These are phyloP conservation scores for Termitomyces sp. DNA, from an alignment of 768 basidiomycete genomes.

Conservation along the genomic window DNA sequence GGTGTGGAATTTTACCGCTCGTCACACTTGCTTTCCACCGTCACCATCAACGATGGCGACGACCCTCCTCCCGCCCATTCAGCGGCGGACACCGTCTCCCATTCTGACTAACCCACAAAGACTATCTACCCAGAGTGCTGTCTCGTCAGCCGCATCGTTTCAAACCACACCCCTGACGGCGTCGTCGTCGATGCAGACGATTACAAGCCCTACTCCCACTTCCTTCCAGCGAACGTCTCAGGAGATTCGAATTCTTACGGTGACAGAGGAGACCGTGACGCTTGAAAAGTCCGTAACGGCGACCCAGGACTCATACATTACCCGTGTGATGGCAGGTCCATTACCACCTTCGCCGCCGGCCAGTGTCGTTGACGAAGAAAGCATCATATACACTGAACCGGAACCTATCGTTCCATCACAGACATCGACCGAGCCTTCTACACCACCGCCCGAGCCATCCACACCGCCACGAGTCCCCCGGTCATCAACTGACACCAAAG, in stretches of 20 bases:
- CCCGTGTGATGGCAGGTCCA: constrained; percentile 20
- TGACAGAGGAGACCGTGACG: constrained; percentile 45
- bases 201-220: constrained; percentile 2
- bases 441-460: not conserved
- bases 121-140: constrained; percentile 18
- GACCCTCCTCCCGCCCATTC: constrained; percentile 1
- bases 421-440: not conserved
- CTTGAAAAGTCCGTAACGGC: not conserved
- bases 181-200: constrained; percentile 18
- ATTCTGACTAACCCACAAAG: constrained; percentile 9
- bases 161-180: constrained; percentile 27
- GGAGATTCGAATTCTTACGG: constrained; percentile 53
- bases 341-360: constrained; percentile 31
- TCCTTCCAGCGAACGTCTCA: constrained; percentile 24
- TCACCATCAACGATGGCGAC: constrained; percentile 10
- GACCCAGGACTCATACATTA: constrained; percentile 9
- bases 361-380: constrained; percentile 19
- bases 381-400: constrained; percentile 4
- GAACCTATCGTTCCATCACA: constrained; percentile 6
- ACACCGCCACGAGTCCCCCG: constrained; percentile 31
- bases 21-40: not conserved
- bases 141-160: constrained; percentile 33
- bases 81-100: constrained; percentile 25
- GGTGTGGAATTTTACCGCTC: not conserved
- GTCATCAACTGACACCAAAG: constrained; percentile 49